phyloP scores from a whole-genome alignment of 495 filamentous ascomycete genomes.

The Podospora anserina region DNA sequence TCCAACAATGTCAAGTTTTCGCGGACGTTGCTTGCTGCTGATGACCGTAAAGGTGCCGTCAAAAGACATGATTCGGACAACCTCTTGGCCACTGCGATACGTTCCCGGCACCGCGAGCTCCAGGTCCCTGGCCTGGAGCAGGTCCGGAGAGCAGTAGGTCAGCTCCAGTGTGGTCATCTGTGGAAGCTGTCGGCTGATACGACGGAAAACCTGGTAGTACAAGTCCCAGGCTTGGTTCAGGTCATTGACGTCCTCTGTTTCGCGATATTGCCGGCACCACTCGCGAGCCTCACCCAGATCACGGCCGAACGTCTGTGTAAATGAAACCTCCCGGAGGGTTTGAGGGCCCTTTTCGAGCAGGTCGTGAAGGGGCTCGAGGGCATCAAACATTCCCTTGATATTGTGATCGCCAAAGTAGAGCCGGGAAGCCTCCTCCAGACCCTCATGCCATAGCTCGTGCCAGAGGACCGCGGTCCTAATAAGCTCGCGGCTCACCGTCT shows the following conservation, averaged over 20 bases:
- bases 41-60: constrained; percentile 87
- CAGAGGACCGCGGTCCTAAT: constrained; percentile 95
- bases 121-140: constrained; percentile 76
- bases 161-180: constrained; percentile 90
- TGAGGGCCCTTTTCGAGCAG: constrained; percentile 85
- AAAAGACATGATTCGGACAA: constrained; percentile 84
- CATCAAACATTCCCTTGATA: constrained; percentile 93
- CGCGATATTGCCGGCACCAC: constrained; percentile 88
- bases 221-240: constrained; percentile 98
- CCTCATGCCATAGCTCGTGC: constrained; percentile 99
- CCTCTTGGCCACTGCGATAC: constrained; percentile 80
- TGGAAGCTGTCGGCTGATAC: constrained; percentile 89
- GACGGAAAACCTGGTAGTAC: constrained; percentile 95
- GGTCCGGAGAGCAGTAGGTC: constrained; percentile 90
- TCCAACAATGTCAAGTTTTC: constrained; percentile 82
- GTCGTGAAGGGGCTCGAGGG: constrained; percentile 84
- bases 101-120: constrained; percentile 92
- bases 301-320: constrained; percentile 94
- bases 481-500: constrained; percentile 87
- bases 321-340: constrained; percentile 92
- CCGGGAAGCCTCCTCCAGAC: constrained; percentile 93
- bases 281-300: constrained; percentile 92
- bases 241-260: constrained; percentile 83
- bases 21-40: constrained; percentile 91
- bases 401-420: constrained; percentile 92